phyloP scores from a whole-genome alignment of 2,329 filamentous ascomycete genomes.

The Alternaria hordeiaustralica region DNA sequence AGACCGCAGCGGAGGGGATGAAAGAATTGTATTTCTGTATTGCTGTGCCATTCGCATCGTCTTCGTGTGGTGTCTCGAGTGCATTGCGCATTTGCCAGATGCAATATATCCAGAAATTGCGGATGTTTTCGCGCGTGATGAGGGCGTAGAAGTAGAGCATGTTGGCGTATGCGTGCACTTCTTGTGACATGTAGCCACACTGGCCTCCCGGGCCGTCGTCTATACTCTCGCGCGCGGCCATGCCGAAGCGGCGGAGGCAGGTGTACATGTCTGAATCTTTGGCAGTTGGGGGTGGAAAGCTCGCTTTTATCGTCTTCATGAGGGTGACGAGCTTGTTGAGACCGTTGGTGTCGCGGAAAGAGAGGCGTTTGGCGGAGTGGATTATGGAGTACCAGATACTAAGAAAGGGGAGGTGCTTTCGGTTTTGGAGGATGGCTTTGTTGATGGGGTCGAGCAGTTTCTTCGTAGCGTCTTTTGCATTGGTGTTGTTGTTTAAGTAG shows the following conservation, averaged over 20 bases:
- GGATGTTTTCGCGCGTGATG: neutral
- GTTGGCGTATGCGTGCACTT: slow-evolving; percentile 1
- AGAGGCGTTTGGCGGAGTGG: slow-evolving; percentile 5
- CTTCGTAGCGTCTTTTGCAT: neutral
- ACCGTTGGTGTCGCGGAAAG: neutral
- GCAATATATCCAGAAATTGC: slow-evolving; percentile 1
- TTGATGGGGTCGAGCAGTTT: neutral
- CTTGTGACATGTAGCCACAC: neutral
- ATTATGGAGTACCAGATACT: slow-evolving; percentile 2
- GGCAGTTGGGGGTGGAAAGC: neutral
- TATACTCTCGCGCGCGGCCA: neutral
- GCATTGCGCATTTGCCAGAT: neutral
- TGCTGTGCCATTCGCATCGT: neutral
- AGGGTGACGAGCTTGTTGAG: slow-evolving; percentile 1
- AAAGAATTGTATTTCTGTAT: neutral
- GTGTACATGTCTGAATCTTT: neutral
- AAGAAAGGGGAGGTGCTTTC: neutral
- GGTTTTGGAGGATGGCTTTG: neutral
- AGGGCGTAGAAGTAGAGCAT: slow-evolving; percentile 8
- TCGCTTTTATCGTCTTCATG: neutral
- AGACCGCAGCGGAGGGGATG: neutral
- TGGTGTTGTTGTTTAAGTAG: neutral
- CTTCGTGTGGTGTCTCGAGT: neutral
- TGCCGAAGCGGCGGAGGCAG: neutral
- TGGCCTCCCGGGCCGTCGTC: neutral